Evolutionary conservation across 2,329 filamentous ascomycete genomes (phyloP), one percentile per base, ranked within the genome.

Genomic region (Cytospora mali): DNA sequence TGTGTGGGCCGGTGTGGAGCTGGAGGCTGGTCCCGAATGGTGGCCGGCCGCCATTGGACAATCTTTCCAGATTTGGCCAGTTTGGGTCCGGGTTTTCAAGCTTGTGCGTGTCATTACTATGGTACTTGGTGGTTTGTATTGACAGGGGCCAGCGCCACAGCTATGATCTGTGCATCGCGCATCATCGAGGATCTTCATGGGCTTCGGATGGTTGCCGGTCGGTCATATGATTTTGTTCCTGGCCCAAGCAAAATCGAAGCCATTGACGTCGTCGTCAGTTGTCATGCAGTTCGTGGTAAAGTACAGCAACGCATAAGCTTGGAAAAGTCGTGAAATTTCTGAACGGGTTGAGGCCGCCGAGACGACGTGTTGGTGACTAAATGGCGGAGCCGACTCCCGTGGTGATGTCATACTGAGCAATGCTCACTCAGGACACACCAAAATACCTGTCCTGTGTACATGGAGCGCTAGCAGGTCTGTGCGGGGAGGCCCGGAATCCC

Each of bases 41-140:
- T 54, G 52, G 23, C 46, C 33, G 21, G 13, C n/a, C 6, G 6
- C 35, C n/a, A 65, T 65, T 65, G 63, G 63, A 46, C 63, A 65
- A 61, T 65, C 21, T 14, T 2, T 51, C 48, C 21, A 29, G 11
- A 53, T 28, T 53, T 25, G 55, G 60, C 21, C 25, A 7, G 49
- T 28, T 53, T 25, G 55, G 60, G 46, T 46, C 35, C 53, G 46
- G 52, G 11, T 14, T 25, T 18, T 51, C 52, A 55, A 28, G 51
- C 39, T 23, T 31, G 27, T 39, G 42, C 9, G 42, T 54, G 50
- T 33, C 57, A 39, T 28, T 46, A 25, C 39, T 28, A 42, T 39
- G 4, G 39, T n/a, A 42, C 18, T 46, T 33, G 9, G 31, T 10
- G 9, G 42, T 46, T 10, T 46, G 16, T 39, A 39, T 46, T 5